Conservation (phyloP, 768 basidiomycete genomes). For the Boletus sensibilis region DNA sequence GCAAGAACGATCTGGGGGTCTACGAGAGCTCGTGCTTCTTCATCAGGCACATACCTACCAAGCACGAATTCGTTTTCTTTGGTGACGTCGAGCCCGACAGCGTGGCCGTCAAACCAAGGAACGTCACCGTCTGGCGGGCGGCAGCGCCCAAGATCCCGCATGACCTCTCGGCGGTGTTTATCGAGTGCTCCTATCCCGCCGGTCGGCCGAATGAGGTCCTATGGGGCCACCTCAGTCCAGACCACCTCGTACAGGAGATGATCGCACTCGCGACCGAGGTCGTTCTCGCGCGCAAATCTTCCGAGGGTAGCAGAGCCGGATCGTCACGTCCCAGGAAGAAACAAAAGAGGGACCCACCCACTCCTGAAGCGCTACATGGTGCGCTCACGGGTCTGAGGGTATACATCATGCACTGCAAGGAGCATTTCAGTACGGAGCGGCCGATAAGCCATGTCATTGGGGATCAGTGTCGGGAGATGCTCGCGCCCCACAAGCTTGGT, state of each 20-base stretch:
- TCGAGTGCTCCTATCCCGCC: conserved; percentile 90
- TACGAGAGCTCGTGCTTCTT: conserved; percentile 89
- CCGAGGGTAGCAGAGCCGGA: conserved; percentile 19
- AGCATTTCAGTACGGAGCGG: conserved; percentile 50
- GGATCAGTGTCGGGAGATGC: conserved; percentile 65
- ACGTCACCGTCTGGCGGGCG: conserved; percentile 71
- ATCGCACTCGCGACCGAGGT: conserved; percentile 67
- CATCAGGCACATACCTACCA: conserved; percentile 60
- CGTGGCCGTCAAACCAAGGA: conserved; percentile 58
- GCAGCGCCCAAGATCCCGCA: conserved; percentile 77
- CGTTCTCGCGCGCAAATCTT: conserved; percentile 41
- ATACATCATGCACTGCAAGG: conserved; percentile 90
- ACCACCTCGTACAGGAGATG: conserved; percentile 77
- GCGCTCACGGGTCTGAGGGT: conserved; percentile 61
- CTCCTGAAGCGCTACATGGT: conserved; percentile 46
- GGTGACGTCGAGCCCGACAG: conserved; percentile 92
- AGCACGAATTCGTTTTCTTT: conserved; percentile 84
- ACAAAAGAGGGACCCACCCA: conserved; percentile 37
- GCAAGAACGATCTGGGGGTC: conserved; percentile 49
- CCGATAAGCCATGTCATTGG: conserved; percentile 68
- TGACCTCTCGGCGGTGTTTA: conserved; percentile 75
- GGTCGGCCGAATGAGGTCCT: conserved; percentile 65
- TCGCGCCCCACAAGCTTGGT: conserved; percentile 63
- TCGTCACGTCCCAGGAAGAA: conserved; percentile 33
- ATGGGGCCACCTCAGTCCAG: conserved; percentile 86